phyloP scores from a whole-genome alignment of 2,329 filamentous ascomycete genomes.

The Stemphylium beticola region DNA sequence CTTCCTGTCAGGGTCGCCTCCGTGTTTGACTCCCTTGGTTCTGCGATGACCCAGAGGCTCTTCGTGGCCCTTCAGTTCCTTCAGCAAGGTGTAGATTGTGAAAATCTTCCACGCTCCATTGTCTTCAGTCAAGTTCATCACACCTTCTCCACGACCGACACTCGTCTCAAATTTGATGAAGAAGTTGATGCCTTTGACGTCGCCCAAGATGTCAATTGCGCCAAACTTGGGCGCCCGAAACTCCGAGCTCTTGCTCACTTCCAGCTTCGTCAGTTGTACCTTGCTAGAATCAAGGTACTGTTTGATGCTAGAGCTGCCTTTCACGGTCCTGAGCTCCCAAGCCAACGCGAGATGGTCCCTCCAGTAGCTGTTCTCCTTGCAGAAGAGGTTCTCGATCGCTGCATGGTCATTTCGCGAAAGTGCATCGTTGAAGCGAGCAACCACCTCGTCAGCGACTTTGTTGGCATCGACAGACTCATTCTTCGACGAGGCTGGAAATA shows the following conservation, averaged over 20 bases:
- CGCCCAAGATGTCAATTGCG: slow-evolving; percentile 37
- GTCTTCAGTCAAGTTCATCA: slow-evolving; percentile 43
- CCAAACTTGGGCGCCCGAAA: slow-evolving; percentile 32
- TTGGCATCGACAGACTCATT: slow-evolving; percentile 44
- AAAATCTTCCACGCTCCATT: slow-evolving; percentile 49
- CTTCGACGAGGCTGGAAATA: slow-evolving; percentile 48
- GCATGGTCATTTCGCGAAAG: slow-evolving; percentile 48
- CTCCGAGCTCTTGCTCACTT: slow-evolving; percentile 37
- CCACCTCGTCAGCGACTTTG: slow-evolving; percentile 48
- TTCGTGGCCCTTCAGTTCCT: slow-evolving; percentile 47
- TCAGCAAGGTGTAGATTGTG: slow-evolving; percentile 47
- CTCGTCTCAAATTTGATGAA: slow-evolving; percentile 41
- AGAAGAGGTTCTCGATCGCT: slow-evolving; percentile 51
- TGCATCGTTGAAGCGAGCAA: slow-evolving; percentile 52
- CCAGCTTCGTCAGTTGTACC: slow-evolving; percentile 38
- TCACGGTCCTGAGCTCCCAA: slow-evolving; percentile 63
- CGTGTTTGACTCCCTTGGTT: slow-evolving; percentile 38
- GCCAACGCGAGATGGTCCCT: slow-evolving; percentile 64
- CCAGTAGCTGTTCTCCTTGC: slow-evolving; percentile 62
- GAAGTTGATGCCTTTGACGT: slow-evolving; percentile 37
- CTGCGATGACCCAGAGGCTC: slow-evolving; percentile 33
- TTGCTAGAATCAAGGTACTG: slow-evolving; percentile 44
- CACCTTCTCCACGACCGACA: slow-evolving; percentile 41
- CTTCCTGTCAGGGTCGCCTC: slow-evolving; percentile 35
- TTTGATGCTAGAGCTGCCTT: slow-evolving; percentile 53